A percentile compares a stretch with the other conserved stretches of the same genome.
These are phyloP conservation scores for Backusella macrospora DNA, from an alignment of 192 early-diverging fungal genomes.

Conservation along the genomic window DNA sequence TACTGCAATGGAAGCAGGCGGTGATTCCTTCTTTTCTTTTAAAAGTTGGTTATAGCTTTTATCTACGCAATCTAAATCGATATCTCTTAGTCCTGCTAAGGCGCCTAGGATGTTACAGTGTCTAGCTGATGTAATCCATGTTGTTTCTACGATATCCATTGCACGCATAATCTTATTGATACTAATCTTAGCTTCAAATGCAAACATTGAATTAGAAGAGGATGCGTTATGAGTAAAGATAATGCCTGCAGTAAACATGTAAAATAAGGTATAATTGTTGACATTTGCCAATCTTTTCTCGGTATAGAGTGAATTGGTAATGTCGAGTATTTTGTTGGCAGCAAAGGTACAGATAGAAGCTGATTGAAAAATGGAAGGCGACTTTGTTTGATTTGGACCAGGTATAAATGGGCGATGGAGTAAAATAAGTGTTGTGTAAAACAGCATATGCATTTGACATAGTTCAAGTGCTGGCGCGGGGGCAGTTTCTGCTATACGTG, in stretches of 20 bases:
- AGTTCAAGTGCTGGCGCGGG: slow-evolving; percentile 28
- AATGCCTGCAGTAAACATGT: slow-evolving; percentile 41
- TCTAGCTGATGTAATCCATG: slow-evolving; percentile 38
- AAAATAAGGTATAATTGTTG: slow-evolving; percentile 38
- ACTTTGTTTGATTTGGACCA: slow-evolving; percentile 8
- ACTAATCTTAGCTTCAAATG: slow-evolving; percentile 38
- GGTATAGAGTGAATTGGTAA: slow-evolving; percentile 30
- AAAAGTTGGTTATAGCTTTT: slow-evolving; percentile 20
- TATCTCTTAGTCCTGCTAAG: slow-evolving; percentile 36
- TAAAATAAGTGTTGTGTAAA: slow-evolving; percentile 54
- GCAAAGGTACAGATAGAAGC: slow-evolving; percentile 36
- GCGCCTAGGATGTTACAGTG: slow-evolving; percentile 37
- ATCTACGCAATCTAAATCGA: slow-evolving; percentile 33
- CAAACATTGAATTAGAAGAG: slow-evolving; percentile 31
- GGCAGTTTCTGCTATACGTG: slow-evolving; percentile 22
- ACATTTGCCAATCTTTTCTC: slow-evolving; percentile 26
- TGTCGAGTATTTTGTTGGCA: slow-evolving; percentile 43
- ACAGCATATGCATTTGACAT: slow-evolving; percentile 52
- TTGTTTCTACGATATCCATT: slow-evolving; percentile 35
- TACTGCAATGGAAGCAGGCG: slow-evolving; percentile 31
- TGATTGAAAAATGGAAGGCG: slow-evolving; percentile 29
- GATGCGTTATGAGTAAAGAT: slow-evolving; percentile 42
- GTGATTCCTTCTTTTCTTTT: slow-evolving; percentile 2
- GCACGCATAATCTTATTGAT: slow-evolving; percentile 39
- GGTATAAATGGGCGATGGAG: slow-evolving; percentile 60